Evolutionary conservation across 495 filamentous ascomycete species (phyloP).

Genomic region (Lasiosphaeria ovina): DNA sequence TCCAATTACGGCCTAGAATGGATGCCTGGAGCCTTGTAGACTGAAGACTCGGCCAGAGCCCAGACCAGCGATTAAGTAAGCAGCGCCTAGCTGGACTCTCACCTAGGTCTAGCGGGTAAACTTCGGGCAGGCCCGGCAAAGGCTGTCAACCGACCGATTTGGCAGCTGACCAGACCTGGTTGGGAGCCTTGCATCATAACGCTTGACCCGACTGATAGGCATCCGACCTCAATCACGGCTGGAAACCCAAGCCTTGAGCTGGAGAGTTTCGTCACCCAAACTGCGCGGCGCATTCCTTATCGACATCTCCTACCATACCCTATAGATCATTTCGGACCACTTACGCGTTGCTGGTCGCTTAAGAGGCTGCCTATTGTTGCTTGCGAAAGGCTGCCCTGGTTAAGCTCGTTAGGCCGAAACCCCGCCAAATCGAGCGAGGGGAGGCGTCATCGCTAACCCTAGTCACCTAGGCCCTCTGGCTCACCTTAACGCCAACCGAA

Average conservation of each 20-base stretch:
- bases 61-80: too few relatives aligned
- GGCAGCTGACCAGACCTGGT: constrained; percentile 4
- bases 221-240: constrained; percentile 15
- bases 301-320: background rate
- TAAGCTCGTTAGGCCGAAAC: constrained; percentile 19
- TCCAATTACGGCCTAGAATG: too few relatives aligned
- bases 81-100: too few relatives aligned
- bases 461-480: constrained; percentile 23
- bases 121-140: constrained; percentile 6
- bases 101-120: constrained; percentile 12
- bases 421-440: constrained; percentile 28
- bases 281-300: background rate
- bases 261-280: background rate
- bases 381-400: constrained; percentile 11
- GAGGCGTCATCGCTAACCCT: constrained; percentile 33
- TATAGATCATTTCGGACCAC: too few relatives aligned
- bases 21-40: too few relatives aligned
- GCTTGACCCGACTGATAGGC: constrained; percentile 23
- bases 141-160: too few relatives aligned
- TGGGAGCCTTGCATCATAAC: constrained; percentile 27
- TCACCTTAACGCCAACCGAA: constrained; percentile 10
- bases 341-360: background rate
- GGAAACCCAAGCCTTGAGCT: background rate
- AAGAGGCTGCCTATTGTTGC: constrained; percentile 5
- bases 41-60: too few relatives aligned